Evolutionary conservation across 2,329 filamentous ascomycete genomes (phyloP).

Genomic region (Nemania sp.): DNA sequence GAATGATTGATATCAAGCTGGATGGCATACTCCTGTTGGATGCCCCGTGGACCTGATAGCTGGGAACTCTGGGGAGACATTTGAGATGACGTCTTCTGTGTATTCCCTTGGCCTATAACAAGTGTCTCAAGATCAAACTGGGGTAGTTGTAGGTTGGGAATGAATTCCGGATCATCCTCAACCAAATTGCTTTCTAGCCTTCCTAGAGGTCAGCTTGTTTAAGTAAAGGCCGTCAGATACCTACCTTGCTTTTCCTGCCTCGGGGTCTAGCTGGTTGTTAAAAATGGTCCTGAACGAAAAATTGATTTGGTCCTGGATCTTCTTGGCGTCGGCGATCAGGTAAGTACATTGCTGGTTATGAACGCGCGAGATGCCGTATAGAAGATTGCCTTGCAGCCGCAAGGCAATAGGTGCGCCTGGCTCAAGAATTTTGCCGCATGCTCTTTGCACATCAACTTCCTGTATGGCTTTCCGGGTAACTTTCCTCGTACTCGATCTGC

Average conservation of each 20-base stretch:
- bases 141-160: conserved; percentile 73
- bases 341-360: conserved; percentile 90
- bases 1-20: conserved; percentile 46
- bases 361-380: conserved; percentile 87
- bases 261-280: conserved; percentile 73
- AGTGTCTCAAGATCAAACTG: conserved; percentile 64
- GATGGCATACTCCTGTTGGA: conserved; percentile 40
- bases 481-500: conserved; percentile 76
- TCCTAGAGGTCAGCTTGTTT: conserved; percentile 27
- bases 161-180: conserved; percentile 84
- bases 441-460: conserved; percentile 85
- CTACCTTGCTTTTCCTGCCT: conserved; percentile 79
- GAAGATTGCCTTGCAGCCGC: conserved; percentile 87
- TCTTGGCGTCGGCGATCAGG: conserved; percentile 82
- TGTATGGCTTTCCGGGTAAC: conserved; percentile 88
- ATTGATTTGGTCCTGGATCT: conserved; percentile 78
- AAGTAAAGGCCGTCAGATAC: conserved; percentile 36
- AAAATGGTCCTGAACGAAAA: conserved; percentile 71
- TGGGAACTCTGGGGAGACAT: conserved; percentile 45
- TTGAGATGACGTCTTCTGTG: conserved; percentile 50
- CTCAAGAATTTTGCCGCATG: conserved; percentile 88
- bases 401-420: conserved; percentile 87
- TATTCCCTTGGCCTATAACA: conserved; percentile 50
- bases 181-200: conserved; percentile 83
- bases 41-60: conserved; percentile 39